Percentiles rank a stretch among this genome's conserved stretches.
Conservation (phyloP, 1,139 yeast species). For the Yamadazyma atlantica region DNA sequence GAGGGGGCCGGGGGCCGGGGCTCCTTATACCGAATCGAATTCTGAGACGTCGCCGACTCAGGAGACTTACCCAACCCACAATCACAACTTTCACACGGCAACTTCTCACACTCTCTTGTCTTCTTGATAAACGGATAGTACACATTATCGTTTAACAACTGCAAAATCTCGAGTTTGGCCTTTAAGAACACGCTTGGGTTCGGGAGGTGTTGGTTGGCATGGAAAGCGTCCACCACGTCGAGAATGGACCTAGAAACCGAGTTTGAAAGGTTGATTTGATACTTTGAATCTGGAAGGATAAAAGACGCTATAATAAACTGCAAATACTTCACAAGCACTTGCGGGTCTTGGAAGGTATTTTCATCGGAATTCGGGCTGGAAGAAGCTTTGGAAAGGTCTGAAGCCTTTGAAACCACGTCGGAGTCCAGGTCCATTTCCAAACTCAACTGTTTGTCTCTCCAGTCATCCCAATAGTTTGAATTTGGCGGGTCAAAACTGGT, state of each 20-base stretch:
- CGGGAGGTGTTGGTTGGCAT: constrained; percentile 19
- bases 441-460: constrained; percentile 23
- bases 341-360: constrained; percentile 6
- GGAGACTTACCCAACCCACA: constrained; percentile 8
- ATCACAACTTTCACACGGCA: constrained; percentile 9
- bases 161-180: constrained; percentile 46
- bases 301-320: constrained; percentile 26
- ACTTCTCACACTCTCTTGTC: constrained; percentile 4
- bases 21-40: too few species aligned
- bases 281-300: constrained; percentile 36
- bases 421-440: constrained; percentile 18
- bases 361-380: neutral
- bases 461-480: constrained; percentile 28
- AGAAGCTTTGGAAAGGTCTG: neutral
- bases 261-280: constrained; percentile 46
- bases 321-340: constrained; percentile 22
- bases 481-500: constrained; percentile 9
- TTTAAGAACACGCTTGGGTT: constrained; percentile 37
- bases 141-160: constrained; percentile 46
- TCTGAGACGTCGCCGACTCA: too few species aligned
- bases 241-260: constrained; percentile 31
- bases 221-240: constrained; percentile 17
- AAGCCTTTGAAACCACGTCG: neutral
- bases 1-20: neutral
- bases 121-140: constrained; percentile 21